phyloP scores from a whole-genome alignment of 768 basidiomycete genomes.

The Tephrocybe rancida region DNA sequence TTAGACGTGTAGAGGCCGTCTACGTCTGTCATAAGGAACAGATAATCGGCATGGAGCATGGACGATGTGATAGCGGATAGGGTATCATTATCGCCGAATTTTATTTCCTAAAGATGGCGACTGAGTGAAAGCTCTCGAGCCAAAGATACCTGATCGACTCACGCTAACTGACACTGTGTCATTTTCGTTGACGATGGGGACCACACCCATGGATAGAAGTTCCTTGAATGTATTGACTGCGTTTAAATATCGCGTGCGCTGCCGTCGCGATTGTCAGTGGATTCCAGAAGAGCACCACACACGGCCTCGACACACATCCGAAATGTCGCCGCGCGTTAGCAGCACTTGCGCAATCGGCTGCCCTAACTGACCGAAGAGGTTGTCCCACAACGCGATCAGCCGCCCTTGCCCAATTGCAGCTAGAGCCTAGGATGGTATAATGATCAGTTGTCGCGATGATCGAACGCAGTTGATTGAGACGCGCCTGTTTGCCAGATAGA shows the following conservation, averaged over 20 bases:
- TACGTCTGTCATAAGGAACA: slow-evolving; percentile 96
- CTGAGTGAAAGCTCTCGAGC: not conserved
- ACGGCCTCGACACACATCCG: slow-evolving; percentile 67
- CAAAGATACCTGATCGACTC: slow-evolving; percentile 33
- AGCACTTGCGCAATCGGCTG: slow-evolving; percentile 97
- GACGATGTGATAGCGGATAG: slow-evolving; percentile 96
- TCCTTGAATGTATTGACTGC: slow-evolving; percentile 96
- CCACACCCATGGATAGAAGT: slow-evolving; percentile 88
- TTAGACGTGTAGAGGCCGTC: slow-evolving; percentile 96
- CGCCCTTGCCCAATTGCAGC: slow-evolving; percentile 98
- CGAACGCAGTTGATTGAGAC: slow-evolving; percentile 19
- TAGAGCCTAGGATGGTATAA: slow-evolving; percentile 61
- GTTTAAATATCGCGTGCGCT: slow-evolving; percentile 96
- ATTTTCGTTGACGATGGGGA: slow-evolving; percentile 99
- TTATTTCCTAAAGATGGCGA: slow-evolving; percentile 81
- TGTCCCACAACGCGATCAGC: slow-evolving; percentile 96
- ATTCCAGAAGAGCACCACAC: slow-evolving; percentile 14
- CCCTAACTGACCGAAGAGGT: slow-evolving; percentile 90
- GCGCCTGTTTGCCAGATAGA: slow-evolving; percentile 88
- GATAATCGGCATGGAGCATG: slow-evolving; percentile 97
- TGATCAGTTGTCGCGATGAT: not conserved
- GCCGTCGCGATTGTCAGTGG: slow-evolving; percentile 23
- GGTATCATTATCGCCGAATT: slow-evolving; percentile 99
- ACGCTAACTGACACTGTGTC: slow-evolving; percentile 98
- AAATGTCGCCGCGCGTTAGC: slow-evolving; percentile 93